A percentile compares a stretch with the other conserved stretches of the same genome.
phyloP scores from a whole-genome alignment of 495 filamentous ascomycete species.

The Aspergillus biplanus region DNA sequence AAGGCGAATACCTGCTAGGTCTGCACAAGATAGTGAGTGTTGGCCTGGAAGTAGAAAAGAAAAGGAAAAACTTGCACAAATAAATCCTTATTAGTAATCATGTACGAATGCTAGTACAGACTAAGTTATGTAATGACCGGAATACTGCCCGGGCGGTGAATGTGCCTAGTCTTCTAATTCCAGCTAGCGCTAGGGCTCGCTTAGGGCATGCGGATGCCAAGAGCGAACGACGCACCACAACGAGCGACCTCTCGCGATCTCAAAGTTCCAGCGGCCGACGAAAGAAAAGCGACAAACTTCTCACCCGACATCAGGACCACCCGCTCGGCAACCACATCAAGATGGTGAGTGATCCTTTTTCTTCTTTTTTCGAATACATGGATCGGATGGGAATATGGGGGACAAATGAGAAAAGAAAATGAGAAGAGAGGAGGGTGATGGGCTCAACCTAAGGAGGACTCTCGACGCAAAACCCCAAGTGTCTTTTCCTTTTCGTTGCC shows the following conservation, averaged over 20 bases:
- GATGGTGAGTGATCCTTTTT: slow-evolving; percentile 54
- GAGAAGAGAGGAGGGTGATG: slow-evolving; percentile 7
- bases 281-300: slow-evolving; percentile 53
- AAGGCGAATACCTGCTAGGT: no score
- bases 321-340: slow-evolving; percentile 56
- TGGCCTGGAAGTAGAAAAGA: no score
- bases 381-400: slow-evolving; percentile 11
- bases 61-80: no score
- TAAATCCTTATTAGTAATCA: no score
- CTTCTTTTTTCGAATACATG: slow-evolving; percentile 16
- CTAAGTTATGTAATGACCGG: not conserved
- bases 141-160: not conserved
- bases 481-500: no score
- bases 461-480: not conserved
- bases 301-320: slow-evolving; percentile 53
- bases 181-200: slow-evolving; percentile 52
- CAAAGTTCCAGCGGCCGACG: slow-evolving; percentile 44
- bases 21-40: no score
- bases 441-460: not conserved
- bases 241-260: slow-evolving; percentile 30
- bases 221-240: slow-evolving; percentile 51
- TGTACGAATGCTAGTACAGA: no score
- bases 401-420: slow-evolving; percentile 11
- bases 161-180: slow-evolving; percentile 8
- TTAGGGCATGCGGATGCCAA: slow-evolving; percentile 50